Evolutionary conservation across 2,329 filamentous ascomycete genomes (phyloP).

Genomic region (Lecanosticta acicola): DNA sequence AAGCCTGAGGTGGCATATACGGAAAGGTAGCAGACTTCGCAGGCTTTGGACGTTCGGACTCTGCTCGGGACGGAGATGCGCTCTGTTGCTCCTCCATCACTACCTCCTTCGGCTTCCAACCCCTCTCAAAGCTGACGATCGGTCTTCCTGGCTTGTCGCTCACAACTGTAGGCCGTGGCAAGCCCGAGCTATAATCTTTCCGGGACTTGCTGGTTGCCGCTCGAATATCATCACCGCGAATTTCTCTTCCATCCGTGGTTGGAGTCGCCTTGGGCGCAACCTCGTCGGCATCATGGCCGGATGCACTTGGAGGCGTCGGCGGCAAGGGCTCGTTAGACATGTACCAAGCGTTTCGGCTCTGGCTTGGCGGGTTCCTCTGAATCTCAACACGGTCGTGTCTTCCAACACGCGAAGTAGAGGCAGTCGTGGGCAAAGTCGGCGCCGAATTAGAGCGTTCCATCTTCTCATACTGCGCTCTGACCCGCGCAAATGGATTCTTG

Average conservation of each 20-base stretch:
- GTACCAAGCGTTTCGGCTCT: conserved; percentile 76
- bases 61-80: conserved; percentile 7
- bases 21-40: conserved; percentile 3
- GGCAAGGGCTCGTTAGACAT: conserved; percentile 56
- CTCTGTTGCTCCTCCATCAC: conserved; percentile 56
- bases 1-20: conserved; percentile 1
- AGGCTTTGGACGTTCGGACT: not conserved
- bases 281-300: conserved; percentile 37
- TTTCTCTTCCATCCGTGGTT: conserved; percentile 48
- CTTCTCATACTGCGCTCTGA: conserved; percentile 50
- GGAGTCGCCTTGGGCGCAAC: conserved; percentile 28
- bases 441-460: conserved; percentile 43
- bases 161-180: conserved; percentile 84
- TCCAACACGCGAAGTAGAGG: conserved; percentile 18
- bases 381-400: conserved; percentile 61
- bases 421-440: conserved; percentile 36
- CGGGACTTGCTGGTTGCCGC: conserved; percentile 84
- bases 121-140: conserved; percentile 92
- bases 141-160: conserved; percentile 85
- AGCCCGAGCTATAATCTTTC: conserved; percentile 76
- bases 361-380: conserved; percentile 74
- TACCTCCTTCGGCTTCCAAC: conserved; percentile 71
- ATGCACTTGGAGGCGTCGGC: conserved; percentile 29
- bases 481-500: conserved; percentile 60
- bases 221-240: conserved; percentile 68